These are phyloP conservation scores for Prunus yedoensis DNA, from an alignment of 331 rosid genomes.

Conservation along the genomic window DNA sequence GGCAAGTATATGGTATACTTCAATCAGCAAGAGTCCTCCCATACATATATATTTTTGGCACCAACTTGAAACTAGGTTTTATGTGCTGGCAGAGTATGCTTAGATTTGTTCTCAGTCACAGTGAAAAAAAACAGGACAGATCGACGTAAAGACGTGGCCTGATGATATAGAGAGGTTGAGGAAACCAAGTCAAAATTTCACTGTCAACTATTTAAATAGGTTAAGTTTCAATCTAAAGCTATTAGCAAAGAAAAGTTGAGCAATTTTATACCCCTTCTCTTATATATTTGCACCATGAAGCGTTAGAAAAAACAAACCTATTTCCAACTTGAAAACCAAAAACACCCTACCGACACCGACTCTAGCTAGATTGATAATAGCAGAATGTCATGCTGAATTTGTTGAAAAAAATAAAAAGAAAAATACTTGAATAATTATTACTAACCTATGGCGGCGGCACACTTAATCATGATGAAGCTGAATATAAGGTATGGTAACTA, in stretches of 20 bases:
- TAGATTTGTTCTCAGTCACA: neutral
- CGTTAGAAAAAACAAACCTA: neutral
- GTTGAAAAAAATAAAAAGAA: too few relatives aligned
- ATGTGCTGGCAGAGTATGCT: constrained; percentile 2
- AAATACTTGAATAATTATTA: too few relatives aligned
- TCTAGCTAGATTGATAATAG: too few relatives aligned
- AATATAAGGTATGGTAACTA: too few relatives aligned
- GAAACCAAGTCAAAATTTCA: too few relatives aligned
- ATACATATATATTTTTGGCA: neutral
- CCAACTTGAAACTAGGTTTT: neutral
- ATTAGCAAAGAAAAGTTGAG: neutral
- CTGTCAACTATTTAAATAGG: neutral
- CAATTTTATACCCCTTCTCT: neutral
- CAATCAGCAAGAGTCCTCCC: neutral
- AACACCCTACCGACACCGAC: neutral
- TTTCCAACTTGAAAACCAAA: neutral
- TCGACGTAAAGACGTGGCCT: neutral
- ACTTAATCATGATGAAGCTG: too few relatives aligned
- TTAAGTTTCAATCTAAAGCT: neutral
- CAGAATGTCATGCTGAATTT: too few relatives aligned
- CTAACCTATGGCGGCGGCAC: too few relatives aligned
- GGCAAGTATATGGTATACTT: constrained; percentile 47
- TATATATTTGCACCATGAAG: neutral
- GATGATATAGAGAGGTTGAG: too few relatives aligned
- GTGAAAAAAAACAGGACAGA: neutral